Percentiles rank a stretch among this genome's conserved stretches.
phyloP scores from a whole-genome alignment of 208 protist genomes.

The Acanthamoeba castellanii region DNA sequence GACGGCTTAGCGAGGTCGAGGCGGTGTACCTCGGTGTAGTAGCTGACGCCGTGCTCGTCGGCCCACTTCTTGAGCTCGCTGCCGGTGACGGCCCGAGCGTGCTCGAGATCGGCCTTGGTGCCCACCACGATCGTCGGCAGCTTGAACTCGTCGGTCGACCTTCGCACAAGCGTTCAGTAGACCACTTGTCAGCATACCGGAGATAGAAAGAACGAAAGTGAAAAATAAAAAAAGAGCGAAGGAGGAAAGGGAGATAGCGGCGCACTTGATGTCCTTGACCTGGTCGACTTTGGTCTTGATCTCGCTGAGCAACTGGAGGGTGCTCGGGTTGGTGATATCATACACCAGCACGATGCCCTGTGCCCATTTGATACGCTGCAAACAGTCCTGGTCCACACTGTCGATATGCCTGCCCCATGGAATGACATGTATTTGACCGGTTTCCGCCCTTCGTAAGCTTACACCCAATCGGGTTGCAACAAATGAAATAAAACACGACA shows the following conservation, averaged over 20 bases:
- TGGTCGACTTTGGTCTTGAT: constrained; percentile 29
- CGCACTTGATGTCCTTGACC: constrained; percentile 17
- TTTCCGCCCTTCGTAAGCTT: too few species aligned
- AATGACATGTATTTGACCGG: too few species aligned
- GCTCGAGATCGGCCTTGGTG: constrained; percentile 24
- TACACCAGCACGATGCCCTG: constrained; percentile 35
- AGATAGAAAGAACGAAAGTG: neutral
- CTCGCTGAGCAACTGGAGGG: neutral
- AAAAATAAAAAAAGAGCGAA: neutral
- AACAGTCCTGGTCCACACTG: neutral
- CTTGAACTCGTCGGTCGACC: neutral
- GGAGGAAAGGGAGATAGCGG: neutral
- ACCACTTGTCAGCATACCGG: neutral
- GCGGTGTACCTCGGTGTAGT: constrained; percentile 13
- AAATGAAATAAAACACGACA: too few species aligned
- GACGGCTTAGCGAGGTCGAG: too few species aligned
- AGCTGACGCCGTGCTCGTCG: constrained; percentile 33
- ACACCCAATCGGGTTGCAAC: too few species aligned
- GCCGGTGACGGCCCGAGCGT: neutral
- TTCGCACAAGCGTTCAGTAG: neutral
- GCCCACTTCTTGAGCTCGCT: constrained; percentile 47
- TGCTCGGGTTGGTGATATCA: neutral
- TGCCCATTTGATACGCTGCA: constrained; percentile 44
- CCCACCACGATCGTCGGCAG: constrained; percentile 28
- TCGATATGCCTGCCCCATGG: neutral